phyloP scores from a whole-genome alignment of 108 stramenopile genomes.

The Fragilariopsis cylindrus region DNA sequence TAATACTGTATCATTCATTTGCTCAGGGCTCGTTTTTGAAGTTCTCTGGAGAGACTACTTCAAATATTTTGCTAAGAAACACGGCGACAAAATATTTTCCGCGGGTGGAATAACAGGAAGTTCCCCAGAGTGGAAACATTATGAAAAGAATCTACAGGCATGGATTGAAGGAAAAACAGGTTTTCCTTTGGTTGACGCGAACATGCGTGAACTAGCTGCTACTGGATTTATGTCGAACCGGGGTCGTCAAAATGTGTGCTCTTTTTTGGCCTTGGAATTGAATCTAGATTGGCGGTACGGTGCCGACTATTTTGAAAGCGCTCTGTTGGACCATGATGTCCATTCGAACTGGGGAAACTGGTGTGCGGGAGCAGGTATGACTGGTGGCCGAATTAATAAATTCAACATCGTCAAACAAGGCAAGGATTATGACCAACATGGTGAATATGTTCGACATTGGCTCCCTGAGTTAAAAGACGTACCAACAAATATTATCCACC shows the following conservation, averaged over 20 bases:
- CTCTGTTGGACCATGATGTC: constrained; percentile 93
- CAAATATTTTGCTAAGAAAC: constrained; percentile 88
- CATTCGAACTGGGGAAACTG: constrained; percentile 96
- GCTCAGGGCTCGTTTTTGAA: constrained; percentile 86
- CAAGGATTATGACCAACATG: constrained; percentile 94
- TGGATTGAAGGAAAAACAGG: constrained; percentile 89
- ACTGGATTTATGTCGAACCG: constrained; percentile 99
- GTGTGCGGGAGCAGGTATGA: constrained; percentile 90
- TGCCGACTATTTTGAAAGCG: constrained; percentile 91
- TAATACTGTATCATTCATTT: not conserved
- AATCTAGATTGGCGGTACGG: constrained; percentile 96
- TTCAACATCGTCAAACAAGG: constrained; percentile 96
- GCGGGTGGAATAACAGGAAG: constrained; percentile 67
- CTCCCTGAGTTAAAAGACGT: constrained; percentile 88
- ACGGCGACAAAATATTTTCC: constrained; percentile 85
- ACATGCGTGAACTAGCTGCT: constrained; percentile 95
- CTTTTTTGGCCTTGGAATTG: constrained; percentile 91
- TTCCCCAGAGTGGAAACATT: constrained; percentile 58
- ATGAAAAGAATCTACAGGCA: constrained; percentile 54
- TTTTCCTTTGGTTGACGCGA: constrained; percentile 96
- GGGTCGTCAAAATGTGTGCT: constrained; percentile 94
- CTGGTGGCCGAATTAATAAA: constrained; percentile 87
- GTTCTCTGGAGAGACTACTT: constrained; percentile 96
- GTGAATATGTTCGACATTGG: constrained; percentile 95
- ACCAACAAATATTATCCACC: constrained; percentile 73